phyloP scores from a whole-genome alignment of 768 basidiomycete genomes.

The Arthromyces matolae region DNA sequence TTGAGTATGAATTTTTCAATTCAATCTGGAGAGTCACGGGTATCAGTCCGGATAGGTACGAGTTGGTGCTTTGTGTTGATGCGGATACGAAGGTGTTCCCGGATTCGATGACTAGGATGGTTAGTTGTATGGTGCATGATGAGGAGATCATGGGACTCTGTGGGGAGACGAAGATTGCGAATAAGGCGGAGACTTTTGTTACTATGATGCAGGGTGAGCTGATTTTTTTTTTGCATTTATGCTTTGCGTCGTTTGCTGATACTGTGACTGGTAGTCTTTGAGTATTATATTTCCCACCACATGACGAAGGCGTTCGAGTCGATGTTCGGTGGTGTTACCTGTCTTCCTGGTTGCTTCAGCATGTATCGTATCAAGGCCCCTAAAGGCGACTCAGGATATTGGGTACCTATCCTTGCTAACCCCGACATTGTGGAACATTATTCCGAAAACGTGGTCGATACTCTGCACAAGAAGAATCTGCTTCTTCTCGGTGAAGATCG shows the following conservation, averaged over 20 bases:
- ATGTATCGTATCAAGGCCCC: conserved; percentile 99
- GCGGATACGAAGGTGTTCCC: conserved; percentile 99
- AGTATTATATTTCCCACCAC: conserved; percentile 99
- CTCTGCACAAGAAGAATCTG: conserved; percentile 98
- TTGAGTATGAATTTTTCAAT: conserved; percentile 99
- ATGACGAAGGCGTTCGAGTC: conserved; percentile 99
- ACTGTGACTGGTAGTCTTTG: conserved; percentile 74
- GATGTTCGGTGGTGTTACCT: conserved; percentile 99
- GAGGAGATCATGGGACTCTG: conserved; percentile 98
- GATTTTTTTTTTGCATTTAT: neutral
- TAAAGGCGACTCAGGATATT: conserved; percentile 93
- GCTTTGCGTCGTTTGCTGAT: conserved; percentile 1
- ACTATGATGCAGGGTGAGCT: conserved; percentile 98
- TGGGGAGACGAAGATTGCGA: conserved; percentile 99
- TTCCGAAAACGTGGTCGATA: conserved; percentile 99
- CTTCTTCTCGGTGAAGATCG: conserved; percentile 98
- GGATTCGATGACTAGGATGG: conserved; percentile 94
- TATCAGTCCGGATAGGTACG: conserved; percentile 93
- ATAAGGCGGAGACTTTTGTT: conserved; percentile 97
- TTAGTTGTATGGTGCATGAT: conserved; percentile 94
- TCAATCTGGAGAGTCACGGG: conserved; percentile 94
- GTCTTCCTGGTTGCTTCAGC: conserved; percentile 98
- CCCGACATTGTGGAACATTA: conserved; percentile 99
- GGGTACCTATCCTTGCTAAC: conserved; percentile 98
- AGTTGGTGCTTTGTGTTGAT: conserved; percentile 93